phyloP scores from a whole-genome alignment of 2,329 filamentous ascomycete species.

The Colletotrichum cordylinicola region DNA sequence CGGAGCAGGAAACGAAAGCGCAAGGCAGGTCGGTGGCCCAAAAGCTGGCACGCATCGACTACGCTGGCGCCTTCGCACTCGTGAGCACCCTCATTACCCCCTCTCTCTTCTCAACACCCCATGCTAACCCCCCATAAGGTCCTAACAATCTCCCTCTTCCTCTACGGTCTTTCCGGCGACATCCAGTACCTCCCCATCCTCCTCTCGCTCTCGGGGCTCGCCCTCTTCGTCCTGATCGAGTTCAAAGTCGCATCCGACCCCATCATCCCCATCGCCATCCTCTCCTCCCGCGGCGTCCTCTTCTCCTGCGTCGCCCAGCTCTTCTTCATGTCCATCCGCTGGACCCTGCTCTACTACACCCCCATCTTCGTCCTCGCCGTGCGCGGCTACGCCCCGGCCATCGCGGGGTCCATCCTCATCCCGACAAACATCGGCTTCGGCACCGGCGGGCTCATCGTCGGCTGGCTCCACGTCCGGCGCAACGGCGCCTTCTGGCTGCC shows the following conservation, averaged over 20 bases:
- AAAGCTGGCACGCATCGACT: constrained; percentile 74
- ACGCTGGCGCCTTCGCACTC: constrained; percentile 72
- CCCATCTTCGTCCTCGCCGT: constrained; percentile 83
- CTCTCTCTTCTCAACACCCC: constrained; percentile 22
- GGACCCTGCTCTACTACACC: constrained; percentile 81
- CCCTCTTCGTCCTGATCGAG: constrained; percentile 68
- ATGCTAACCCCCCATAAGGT: constrained; percentile 45
- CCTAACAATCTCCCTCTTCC: constrained; percentile 71
- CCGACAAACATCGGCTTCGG: constrained; percentile 85
- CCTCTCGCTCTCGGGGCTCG: constrained; percentile 57
- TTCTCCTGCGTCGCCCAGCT: constrained; percentile 78
- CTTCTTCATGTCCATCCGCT: constrained; percentile 81
- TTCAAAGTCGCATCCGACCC: constrained; percentile 69
- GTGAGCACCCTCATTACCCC: constrained; percentile 38
- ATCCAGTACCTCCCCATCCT: constrained; percentile 66
- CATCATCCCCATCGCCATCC: constrained; percentile 74
- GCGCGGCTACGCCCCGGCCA: constrained; percentile 70
- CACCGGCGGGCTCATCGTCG: constrained; percentile 73
- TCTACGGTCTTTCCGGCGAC: constrained; percentile 71
- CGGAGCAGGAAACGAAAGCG: constrained; percentile 41
- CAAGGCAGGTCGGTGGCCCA: constrained; percentile 46
- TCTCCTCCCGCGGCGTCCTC: constrained; percentile 73
- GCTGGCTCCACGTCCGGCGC: constrained; percentile 77
- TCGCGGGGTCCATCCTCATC: constrained; percentile 77
- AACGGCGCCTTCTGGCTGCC: constrained; percentile 75